These are phyloP conservation scores for Aureobasidium pullulans DNA, from an alignment of 2,329 filamentous ascomycete species.

Conservation along the genomic window DNA sequence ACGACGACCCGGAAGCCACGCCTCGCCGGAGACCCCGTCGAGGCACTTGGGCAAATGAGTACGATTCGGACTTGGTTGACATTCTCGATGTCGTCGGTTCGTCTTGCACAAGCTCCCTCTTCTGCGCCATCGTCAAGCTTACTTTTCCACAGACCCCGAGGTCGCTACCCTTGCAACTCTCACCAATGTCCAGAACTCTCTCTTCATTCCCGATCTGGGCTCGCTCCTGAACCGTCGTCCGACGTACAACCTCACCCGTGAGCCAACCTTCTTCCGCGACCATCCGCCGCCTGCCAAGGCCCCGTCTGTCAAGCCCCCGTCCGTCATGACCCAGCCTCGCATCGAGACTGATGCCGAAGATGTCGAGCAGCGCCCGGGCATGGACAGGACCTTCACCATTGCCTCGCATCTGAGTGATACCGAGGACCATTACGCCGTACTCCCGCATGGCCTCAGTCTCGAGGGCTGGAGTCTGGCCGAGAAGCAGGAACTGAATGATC, in stretches of 20 bases:
- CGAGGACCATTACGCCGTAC: conserved; percentile 67
- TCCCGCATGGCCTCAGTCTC: conserved; percentile 65
- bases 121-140: conserved; percentile 16
- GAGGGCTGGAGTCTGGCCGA: conserved; percentile 70
- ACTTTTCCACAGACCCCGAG: conserved; percentile 59
- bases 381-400: conserved; percentile 37
- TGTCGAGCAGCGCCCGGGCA: not conserved
- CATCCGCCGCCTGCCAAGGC: conserved; percentile 16
- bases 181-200: conserved; percentile 83
- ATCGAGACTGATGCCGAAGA: conserved; percentile 12
- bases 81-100: conserved; percentile 61
- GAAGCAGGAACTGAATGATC: conserved; percentile 70
- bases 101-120: conserved; percentile 20
- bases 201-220: conserved; percentile 79
- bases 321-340: conserved; percentile 4
- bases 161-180: conserved; percentile 75
- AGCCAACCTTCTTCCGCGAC: conserved; percentile 23
- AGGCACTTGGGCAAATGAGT: conserved; percentile 35
- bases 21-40: not conserved
- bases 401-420: conserved; percentile 61
- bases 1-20: not conserved
- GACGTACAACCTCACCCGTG: conserved; percentile 64
- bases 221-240: conserved; percentile 67
- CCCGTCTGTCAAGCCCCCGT: conserved; percentile 18
- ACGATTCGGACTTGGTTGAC: conserved; percentile 57